A percentile compares a stretch with the other conserved stretches of the same genome.
Conservation (phyloP, 495 filamentous ascomycete genomes). For the Stereocaulon alpinum region DNA sequence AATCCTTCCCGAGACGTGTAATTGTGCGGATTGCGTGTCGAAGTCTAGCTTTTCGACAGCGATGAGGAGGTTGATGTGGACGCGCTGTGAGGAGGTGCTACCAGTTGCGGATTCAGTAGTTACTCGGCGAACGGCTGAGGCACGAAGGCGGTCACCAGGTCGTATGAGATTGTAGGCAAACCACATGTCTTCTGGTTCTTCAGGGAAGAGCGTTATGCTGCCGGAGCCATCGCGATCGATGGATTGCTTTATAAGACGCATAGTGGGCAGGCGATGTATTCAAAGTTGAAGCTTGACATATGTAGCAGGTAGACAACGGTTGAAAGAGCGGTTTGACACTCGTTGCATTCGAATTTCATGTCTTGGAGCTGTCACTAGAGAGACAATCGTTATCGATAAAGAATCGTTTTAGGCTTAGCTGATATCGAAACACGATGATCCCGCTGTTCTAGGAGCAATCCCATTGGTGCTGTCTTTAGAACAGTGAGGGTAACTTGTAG, state of each 20-base stretch:
- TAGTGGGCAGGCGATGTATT: constrained; percentile 19
- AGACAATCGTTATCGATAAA: constrained; percentile 4
- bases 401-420: constrained; percentile 6
- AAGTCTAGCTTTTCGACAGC: constrained; percentile 79
- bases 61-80: constrained; percentile 71
- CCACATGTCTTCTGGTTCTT: constrained; percentile 99
- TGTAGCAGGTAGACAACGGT: neutral
- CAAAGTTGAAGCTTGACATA: neutral
- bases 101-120: constrained; percentile 61
- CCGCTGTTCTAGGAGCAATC: no score
- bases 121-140: constrained; percentile 74
- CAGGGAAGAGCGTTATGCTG: constrained; percentile 68
- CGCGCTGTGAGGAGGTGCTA: constrained; percentile 59
- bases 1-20: constrained; percentile 79
- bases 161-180: constrained; percentile 93
- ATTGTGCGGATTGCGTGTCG: constrained; percentile 68
- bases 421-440: neutral
- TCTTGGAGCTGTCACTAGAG: no score
- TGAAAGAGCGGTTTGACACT: no score
- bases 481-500: no score
- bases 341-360: no score
- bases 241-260: constrained; percentile 62
- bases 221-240: constrained; percentile 71
- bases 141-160: constrained; percentile 65
- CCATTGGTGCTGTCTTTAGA: no score